Evolutionary conservation across 352 stramenopile genomes (phyloP).

Genomic region (Saprolegnia diclina): DNA sequence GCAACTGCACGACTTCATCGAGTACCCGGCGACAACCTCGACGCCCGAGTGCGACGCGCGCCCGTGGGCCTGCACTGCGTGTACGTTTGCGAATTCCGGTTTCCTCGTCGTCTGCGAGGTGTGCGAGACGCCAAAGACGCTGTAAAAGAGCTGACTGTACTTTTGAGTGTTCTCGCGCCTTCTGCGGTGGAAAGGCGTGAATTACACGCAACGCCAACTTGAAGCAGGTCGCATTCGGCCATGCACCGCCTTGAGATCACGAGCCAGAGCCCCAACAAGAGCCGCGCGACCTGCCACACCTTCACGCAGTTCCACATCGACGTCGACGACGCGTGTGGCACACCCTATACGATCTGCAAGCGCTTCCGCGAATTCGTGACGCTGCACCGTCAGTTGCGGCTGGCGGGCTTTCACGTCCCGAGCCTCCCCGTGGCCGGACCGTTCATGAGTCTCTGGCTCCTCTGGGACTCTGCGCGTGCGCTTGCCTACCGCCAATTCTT

Average conservation of each 20-base stretch:
- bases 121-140: slow-evolving; percentile 7
- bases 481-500: neutral
- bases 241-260: neutral
- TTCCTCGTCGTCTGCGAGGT: slow-evolving; percentile 23
- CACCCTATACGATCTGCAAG: neutral
- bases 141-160: neutral
- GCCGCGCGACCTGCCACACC: neutral
- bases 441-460: slow-evolving; percentile 11
- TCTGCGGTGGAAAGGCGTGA: neutral
- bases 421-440: neutral
- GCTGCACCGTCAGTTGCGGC: neutral
- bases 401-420: neutral
- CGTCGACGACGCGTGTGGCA: neutral
- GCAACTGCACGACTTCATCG: slow-evolving; percentile 4
- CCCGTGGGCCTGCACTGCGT: slow-evolving; percentile 8
- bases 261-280: neutral
- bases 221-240: too few relatives aligned
- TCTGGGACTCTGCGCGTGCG: neutral
- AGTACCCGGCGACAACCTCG: neutral
- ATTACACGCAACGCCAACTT: too few relatives aligned
- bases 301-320: slow-evolving; percentile 6
- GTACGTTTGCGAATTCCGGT: slow-evolving; percentile 21
- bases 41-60: neutral
- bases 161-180: neutral
- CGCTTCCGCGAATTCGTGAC: slow-evolving; percentile 3